A percentile compares a stretch with the other conserved stretches of the same genome.
Evolutionary conservation across 148 eudicot genomes (phyloP).

Genomic region (Rhododendron molle): DNA sequence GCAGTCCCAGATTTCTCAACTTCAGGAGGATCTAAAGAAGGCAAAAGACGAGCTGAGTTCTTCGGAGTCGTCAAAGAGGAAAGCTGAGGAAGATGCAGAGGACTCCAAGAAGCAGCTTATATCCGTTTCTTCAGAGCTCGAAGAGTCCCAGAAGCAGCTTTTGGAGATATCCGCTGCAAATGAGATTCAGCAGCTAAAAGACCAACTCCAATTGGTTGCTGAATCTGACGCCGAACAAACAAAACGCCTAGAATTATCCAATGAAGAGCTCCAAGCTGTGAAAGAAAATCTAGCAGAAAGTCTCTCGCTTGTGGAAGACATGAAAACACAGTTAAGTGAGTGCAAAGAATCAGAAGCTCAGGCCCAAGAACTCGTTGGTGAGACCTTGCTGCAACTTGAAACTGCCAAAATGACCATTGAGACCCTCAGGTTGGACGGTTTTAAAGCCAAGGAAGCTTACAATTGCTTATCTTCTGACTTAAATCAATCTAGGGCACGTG

Average conservation of each 20-base stretch:
- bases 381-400: conserved; percentile 68
- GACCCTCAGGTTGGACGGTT: conserved; percentile 46
- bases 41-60: conserved; percentile 57
- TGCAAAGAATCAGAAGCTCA: conserved; percentile 60
- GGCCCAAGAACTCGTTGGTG: conserved; percentile 45
- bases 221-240: conserved; percentile 37
- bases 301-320: conserved; percentile 41
- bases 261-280: conserved; percentile 45
- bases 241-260: conserved; percentile 28
- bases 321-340: conserved; percentile 53
- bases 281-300: conserved; percentile 54
- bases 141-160: conserved; percentile 60
- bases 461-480: conserved; percentile 42
- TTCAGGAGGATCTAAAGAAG: conserved; percentile 61
- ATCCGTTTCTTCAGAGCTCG: conserved; percentile 50
- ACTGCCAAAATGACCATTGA: conserved; percentile 60
- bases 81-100: conserved; percentile 57
- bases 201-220: conserved; percentile 43
- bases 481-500: conserved; percentile 54
- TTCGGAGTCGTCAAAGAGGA: conserved; percentile 54
- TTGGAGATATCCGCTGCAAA: conserved; percentile 41
- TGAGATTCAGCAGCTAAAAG: conserved; percentile 55
- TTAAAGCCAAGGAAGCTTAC: conserved; percentile 35
- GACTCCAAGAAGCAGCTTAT: conserved; percentile 52
- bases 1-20: conserved; percentile 77